Percentiles rank a stretch among this genome's conserved stretches.
phyloP scores from a whole-genome alignment of 768 basidiomycete genomes.

The Glaciozyma martinii region DNA sequence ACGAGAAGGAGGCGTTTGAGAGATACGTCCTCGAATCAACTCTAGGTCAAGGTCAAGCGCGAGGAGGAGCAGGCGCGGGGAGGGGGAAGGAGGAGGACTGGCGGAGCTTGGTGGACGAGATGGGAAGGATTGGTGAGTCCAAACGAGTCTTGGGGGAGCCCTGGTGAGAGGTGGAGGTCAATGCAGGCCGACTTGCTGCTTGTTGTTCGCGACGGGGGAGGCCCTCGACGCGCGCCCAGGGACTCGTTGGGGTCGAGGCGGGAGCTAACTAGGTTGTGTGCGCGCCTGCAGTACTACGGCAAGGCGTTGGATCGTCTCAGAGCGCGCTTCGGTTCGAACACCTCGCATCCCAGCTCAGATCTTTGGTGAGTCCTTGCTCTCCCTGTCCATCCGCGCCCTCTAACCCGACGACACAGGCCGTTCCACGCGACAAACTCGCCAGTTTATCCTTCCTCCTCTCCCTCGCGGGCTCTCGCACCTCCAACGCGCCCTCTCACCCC shows the following conservation, averaged over 20 bases:
- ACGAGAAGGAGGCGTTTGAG: background rate
- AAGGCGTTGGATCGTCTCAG: background rate
- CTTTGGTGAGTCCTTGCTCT: background rate
- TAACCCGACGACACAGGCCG: background rate
- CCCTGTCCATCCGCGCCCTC: background rate
- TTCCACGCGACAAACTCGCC: slow-evolving; percentile 1
- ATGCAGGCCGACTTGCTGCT: background rate
- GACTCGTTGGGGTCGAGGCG: background rate
- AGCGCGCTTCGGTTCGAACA: background rate
- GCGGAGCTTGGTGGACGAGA: background rate
- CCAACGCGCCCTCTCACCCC: background rate
- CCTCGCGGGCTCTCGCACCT: background rate
- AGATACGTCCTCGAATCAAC: slow-evolving; percentile 1
- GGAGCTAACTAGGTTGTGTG: background rate
- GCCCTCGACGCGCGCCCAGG: background rate
- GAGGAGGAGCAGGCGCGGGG: background rate
- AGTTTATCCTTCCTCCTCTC: background rate
- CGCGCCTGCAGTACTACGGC: background rate
- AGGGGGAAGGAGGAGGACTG: slow-evolving; percentile 2
- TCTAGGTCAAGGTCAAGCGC: background rate
- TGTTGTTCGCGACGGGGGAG: background rate
- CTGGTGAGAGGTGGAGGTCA: background rate
- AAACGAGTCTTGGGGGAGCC: background rate
- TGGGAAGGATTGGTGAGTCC: background rate
- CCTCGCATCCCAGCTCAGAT: background rate